Percentiles rank a stretch among this genome's conserved stretches.
Conservation (phyloP, 192 early-diverging fungal genomes). For the Umbelopsis sp. region DNA sequence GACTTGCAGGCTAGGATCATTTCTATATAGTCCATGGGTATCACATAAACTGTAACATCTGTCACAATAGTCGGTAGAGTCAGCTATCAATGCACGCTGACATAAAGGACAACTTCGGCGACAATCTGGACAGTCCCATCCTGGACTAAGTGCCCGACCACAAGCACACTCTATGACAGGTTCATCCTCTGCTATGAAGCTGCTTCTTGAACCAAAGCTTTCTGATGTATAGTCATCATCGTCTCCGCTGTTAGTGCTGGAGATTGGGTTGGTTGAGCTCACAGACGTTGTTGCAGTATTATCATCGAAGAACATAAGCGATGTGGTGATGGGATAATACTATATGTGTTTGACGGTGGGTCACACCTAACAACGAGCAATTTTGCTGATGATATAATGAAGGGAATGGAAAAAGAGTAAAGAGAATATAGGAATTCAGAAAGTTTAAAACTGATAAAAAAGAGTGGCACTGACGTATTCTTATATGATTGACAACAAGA, state of each 20-base stretch:
- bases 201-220: not conserved
- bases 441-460: not conserved
- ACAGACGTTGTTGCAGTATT: not conserved
- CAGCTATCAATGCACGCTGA: conserved; percentile 7
- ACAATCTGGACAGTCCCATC: not conserved
- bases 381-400: not conserved
- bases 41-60: conserved; percentile 8
- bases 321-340: not conserved
- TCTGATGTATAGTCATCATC: not conserved
- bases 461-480: not conserved
- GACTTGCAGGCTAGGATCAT: not conserved
- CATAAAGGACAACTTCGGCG: conserved; percentile 3
- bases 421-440: not conserved
- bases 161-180: not conserved
- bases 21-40: conserved; percentile 7
- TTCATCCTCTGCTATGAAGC: not conserved
- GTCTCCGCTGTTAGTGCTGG: not conserved
- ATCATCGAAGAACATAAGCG: conserved; percentile 14
- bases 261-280: conserved; percentile 2
- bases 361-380: not conserved
- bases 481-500: conserved; percentile 19
- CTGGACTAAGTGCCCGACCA: not conserved
- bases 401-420: not conserved
- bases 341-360: not conserved
- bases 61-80: conserved; percentile 4